phyloP scores from a whole-genome alignment of 176 grass and related monocot species.

The Triticum dicoccoides region DNA sequence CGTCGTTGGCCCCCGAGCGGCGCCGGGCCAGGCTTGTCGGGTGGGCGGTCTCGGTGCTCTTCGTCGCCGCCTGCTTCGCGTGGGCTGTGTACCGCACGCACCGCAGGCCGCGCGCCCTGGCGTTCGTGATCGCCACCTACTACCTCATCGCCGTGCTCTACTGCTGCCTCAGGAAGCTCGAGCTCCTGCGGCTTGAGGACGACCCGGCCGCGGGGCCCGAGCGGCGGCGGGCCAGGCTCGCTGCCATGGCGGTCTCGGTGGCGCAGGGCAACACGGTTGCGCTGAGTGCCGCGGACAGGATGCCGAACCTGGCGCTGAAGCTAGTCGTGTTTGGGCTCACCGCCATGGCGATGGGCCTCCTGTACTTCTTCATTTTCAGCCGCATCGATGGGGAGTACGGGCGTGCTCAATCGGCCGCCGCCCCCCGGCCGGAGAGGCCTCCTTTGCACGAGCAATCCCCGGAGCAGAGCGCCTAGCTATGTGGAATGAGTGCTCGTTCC shows the following conservation, averaged over 20 bases:
- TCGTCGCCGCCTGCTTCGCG: neutral
- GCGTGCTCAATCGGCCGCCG: neutral
- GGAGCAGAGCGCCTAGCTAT: conserved; percentile 11
- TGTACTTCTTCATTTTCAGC: neutral
- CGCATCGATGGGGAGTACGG: neutral
- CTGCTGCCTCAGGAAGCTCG: conserved; percentile 11
- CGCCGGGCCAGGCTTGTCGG: neutral
- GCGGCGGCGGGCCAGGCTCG: neutral
- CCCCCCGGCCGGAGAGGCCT: neutral
- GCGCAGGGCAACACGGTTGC: neutral
- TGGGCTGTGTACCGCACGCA: neutral
- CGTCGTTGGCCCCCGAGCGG: neutral
- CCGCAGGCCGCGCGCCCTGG: conserved; percentile 5
- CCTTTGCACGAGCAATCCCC: neutral
- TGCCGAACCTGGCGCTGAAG: conserved; percentile 21
- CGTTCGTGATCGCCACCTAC: conserved; percentile 4
- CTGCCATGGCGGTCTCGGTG: neutral
- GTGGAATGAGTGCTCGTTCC: too few relatives aligned
- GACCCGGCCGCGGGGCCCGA: neutral
- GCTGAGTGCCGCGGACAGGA: neutral
- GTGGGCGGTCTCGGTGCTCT: neutral
- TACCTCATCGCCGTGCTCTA: conserved; percentile 1
- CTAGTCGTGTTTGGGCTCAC: conserved; percentile 12
- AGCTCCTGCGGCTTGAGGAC: neutral
- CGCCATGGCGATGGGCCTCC: neutral